These are phyloP conservation scores for Plectosphaerella plurivora DNA, from an alignment of 2,329 filamentous ascomycete genomes.

Conservation along the genomic window DNA sequence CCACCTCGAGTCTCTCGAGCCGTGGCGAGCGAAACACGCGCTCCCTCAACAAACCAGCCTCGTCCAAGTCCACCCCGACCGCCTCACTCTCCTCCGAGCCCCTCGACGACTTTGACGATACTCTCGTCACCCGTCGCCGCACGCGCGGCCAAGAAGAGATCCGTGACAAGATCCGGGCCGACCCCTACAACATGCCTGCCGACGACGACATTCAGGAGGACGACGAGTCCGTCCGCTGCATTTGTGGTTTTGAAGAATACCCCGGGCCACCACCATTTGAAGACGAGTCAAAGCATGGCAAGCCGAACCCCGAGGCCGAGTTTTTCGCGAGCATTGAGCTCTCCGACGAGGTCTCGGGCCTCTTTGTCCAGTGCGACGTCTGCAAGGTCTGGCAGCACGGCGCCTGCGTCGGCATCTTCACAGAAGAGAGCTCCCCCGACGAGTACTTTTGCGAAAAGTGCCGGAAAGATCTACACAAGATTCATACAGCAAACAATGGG, in stretches of 20 bases:
- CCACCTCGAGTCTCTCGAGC: conserved; percentile 71
- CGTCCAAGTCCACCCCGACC: conserved; percentile 72
- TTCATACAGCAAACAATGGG: conserved; percentile 79
- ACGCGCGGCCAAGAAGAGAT: conserved; percentile 70
- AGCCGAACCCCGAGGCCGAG: conserved; percentile 54
- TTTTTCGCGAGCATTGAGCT: conserved; percentile 57
- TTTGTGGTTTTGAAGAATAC: conserved; percentile 93
- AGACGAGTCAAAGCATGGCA: conserved; percentile 46
- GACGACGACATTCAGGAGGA: conserved; percentile 75
- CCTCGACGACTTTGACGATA: conserved; percentile 64
- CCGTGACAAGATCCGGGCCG: conserved; percentile 38
- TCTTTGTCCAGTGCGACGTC: conserved; percentile 96
- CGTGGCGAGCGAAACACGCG: conserved; percentile 72
- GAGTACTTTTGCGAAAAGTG: conserved; percentile 98
- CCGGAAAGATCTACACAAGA: conserved; percentile 83
- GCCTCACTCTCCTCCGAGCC: conserved; percentile 68
- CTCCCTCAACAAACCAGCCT: conserved; percentile 67
- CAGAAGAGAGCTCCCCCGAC: conserved; percentile 86
- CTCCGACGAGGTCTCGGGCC: conserved; percentile 82
- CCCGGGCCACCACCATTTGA: conserved; percentile 72
- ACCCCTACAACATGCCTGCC: conserved; percentile 49
- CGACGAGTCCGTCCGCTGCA: conserved; percentile 91
- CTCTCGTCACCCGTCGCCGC: conserved; percentile 69
- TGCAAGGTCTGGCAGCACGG: conserved; percentile 99
- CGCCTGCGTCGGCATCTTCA: conserved; percentile 94